Evolutionary conservation across 2,329 filamentous ascomycete species (phyloP), one percentile per base, ranked within the genome.

Genomic region (Rugonectria rugulosa): DNA sequence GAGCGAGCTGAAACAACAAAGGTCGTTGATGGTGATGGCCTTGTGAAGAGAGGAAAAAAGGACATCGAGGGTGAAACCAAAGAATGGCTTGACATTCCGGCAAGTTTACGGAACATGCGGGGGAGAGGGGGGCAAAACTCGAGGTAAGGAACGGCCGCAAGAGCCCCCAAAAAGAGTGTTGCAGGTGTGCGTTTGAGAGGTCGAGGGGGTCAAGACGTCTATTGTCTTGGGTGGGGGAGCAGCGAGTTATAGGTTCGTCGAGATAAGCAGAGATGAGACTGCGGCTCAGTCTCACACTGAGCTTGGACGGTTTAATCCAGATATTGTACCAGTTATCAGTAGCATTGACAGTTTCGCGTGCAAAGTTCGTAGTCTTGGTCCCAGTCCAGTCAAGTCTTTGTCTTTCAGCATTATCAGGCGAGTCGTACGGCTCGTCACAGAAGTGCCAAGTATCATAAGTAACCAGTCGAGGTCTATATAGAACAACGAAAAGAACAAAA

Each of bases 1-100:
- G 19, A 49, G 44, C 21, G 46, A 40, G 42, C 49, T 60, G 57
- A 62, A 62, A 62, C 59, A 34, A n/a, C n/a, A 45, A 40, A 24
- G 7, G 15, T 19, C 21, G 32, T 40, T n/a, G 43, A 45, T 54
- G 19, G n/a, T n/a, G n/a, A n/a, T n/a, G n/a, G n/a, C n/a, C n/a
- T n/a, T n/a, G n/a, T 29, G 26, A 29, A 32, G 12, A 11, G 29
- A 32, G 12, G 29, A 29, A 29, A 36, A 17, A 19, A 21, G 17
- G 24, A 31, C 32, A 21, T 21, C 37, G 27, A 19, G 43, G 38
- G 46, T 57, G 53, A 59, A 59, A 59, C 57, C 27, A 15, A 29
- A 38, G 24, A 29, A 31, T 17, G 14, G 19, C 24, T 15, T 19
- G 8, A 27, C 10, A 27, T 26, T 42, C 46, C 46, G 37, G 36